Evolutionary conservation across 352 stramenopile species (phyloP), one percentile per base, ranked within the genome.

Genomic region (Pythium sukuiense): DNA sequence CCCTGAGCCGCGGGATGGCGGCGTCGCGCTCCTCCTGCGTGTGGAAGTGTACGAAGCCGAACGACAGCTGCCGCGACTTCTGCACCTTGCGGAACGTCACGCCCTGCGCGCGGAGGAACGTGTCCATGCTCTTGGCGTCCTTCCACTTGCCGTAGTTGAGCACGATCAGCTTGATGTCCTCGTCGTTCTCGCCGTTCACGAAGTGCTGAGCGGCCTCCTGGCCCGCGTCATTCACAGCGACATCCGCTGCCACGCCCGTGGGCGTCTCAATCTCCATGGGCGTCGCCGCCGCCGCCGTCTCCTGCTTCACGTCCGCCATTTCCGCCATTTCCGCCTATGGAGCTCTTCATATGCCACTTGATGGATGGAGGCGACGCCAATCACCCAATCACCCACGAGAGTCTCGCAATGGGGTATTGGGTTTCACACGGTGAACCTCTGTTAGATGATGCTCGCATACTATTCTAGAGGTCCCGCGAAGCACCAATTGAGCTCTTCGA

Each of bases 61-160:
- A 95, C 39, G 80, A 83, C 58, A 92, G 74, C 66, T 92, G 83
- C 12, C 82, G 76, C 35, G 85, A 63, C 72, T 94, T 95, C 54
- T 95, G 78, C 43, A 95, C 82, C 58, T 89, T 89, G 57, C 76
- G 65, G 65, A 92, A 95, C 6, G 52, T 35, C 33, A 93, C 74
- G 56, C 67, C 55, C 55, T 85, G 73, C 48, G 74, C 61, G 2
- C 63, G 65, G 56, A 95, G 72, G 32, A 93, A 57, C 18, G 77
- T 55, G 45, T 79, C 83, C 68, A 95, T 71, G 49, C 37, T 70
- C 64, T 89, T 90, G 16, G 81, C 76, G 48, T 91, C 81, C 62
- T 90, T 91, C 85, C 85, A 95, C 76, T 93, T 90, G 76, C 85
- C 87, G 59, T 92, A 95, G 73, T 95, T 95, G 71, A 95, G 83